Evolutionary conservation across 257 asterid species (phyloP), one percentile per base, ranked within the genome.

Genomic region (Solanum piurae): DNA sequence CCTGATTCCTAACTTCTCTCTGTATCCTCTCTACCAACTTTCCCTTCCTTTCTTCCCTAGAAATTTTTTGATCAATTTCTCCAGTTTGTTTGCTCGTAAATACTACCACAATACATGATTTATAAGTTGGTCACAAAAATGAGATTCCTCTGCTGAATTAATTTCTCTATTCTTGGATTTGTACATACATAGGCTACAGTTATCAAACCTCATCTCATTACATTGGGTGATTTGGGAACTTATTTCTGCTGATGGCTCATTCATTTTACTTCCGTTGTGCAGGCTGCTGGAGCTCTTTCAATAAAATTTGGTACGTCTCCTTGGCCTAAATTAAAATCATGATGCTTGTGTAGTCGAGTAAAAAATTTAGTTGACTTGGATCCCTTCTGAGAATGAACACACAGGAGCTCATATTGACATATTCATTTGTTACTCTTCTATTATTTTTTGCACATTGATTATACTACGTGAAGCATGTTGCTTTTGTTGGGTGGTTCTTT

Each of bases 251-350:
- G 74, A 62, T 86, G 33, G 29, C 86, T 87, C 36, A 72, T 85
- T 83, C 64, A 25, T 38, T 77, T 37, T 31, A 27, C 55, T 72
- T 27, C 25, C 31, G 29, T 7, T 52, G 79, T 91, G 95, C 99
- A 97, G 99, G 99, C 99, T 88, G 99, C 99, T 86, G 98, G 99
- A 88, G 98, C 99, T 80, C 90, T 97, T 84, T 97, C 98, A 72
- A 96, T 97, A 86, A 96, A 96, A 93, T 96, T 97, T 44, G 99
- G 99, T 96, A 90, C 92, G 96, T 86, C 8, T 74, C 62, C 62
- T 0, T 23, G 79, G 77, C 71, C 14, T 25, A 72, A 6, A 7
- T 49, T 83, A 13, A 29, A 46, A 60, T 49, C 10, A 33, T 8
- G 75, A 66, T 80, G 82, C 74, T 71, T 25, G 80, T 46, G 68